A percentile compares a stretch with the other conserved stretches of the same genome.
Conservation (phyloP, 2,329 filamentous ascomycete species). For the Lasiodiplodia theobromae region DNA sequence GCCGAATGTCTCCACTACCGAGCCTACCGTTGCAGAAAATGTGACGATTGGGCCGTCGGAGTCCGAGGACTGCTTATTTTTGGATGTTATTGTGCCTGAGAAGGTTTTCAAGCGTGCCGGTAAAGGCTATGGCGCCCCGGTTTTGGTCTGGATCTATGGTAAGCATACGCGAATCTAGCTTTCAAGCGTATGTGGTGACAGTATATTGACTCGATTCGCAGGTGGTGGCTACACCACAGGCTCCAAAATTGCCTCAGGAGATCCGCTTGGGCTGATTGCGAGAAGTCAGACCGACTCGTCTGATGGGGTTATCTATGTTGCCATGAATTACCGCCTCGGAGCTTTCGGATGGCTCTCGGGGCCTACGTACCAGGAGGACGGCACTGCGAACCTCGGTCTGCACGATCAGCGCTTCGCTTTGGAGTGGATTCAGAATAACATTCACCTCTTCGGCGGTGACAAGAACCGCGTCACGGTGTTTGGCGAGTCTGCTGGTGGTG, state of each 20-base stretch:
- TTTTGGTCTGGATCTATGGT: slow-evolving; percentile 54
- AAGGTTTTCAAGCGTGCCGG: slow-evolving; percentile 40
- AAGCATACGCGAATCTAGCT: slow-evolving; percentile 35
- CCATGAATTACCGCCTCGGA: slow-evolving; percentile 58
- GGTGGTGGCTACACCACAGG: slow-evolving; percentile 53
- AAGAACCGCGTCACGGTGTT: slow-evolving; percentile 47
- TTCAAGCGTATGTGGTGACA: slow-evolving; percentile 47
- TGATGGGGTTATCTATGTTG: slow-evolving; percentile 53
- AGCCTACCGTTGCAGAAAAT: background rate
- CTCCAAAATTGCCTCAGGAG: slow-evolving; percentile 46
- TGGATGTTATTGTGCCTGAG: slow-evolving; percentile 50
- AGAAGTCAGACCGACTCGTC: slow-evolving; percentile 33
- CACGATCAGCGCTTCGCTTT: slow-evolving; percentile 50
- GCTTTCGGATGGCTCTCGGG: slow-evolving; percentile 46
- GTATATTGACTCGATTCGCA: slow-evolving; percentile 32
- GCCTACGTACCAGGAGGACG: slow-evolving; percentile 45
- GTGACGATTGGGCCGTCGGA: slow-evolving; percentile 1
- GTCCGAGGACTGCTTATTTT: slow-evolving; percentile 49
- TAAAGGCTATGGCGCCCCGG: slow-evolving; percentile 43
- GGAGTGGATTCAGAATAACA: slow-evolving; percentile 50
- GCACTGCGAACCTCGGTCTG: slow-evolving; percentile 44
- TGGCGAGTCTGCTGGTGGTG: slow-evolving; percentile 49
- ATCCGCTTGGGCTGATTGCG: slow-evolving; percentile 50
- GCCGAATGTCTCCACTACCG: slow-evolving; percentile 35
- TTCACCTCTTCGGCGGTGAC: slow-evolving; percentile 49